These are phyloP conservation scores for Cutaneotrichosporon sp. DNA, from an alignment of 1,284 basidiomycete species.

Conservation along the genomic window DNA sequence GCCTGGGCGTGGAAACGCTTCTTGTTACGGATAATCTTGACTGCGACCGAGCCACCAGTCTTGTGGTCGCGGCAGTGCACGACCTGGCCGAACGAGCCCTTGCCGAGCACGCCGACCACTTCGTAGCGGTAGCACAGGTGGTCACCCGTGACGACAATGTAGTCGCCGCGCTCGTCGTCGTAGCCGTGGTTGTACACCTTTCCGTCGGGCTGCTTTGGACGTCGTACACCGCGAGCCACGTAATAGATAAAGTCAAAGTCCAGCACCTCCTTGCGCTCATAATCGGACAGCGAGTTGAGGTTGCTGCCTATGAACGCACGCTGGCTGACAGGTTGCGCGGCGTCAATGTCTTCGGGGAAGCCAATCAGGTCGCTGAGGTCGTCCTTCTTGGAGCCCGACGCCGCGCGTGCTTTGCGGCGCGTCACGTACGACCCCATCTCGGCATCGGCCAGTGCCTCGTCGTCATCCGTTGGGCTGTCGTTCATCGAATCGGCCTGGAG, in stretches of 20 bases:
- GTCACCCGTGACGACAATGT: constrained; percentile 81
- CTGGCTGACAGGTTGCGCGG: constrained; percentile 64
- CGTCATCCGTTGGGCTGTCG: constrained; percentile 67
- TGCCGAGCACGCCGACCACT: constrained; percentile 83
- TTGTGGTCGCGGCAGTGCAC: constrained; percentile 92
- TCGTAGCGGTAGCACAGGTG: constrained; percentile 97
- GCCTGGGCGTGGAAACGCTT: constrained; percentile 99
- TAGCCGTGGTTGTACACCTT: constrained; percentile 89
- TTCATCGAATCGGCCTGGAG: constrained; percentile 43
- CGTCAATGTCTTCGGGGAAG: constrained; percentile 83
- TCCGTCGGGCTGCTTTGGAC: constrained; percentile 54
- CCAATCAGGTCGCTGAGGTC: constrained; percentile 83
- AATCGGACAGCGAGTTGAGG: constrained; percentile 65
- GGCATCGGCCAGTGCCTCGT: constrained; percentile 84
- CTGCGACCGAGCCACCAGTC: constrained; percentile 91
- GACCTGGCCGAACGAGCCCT: constrained; percentile 98
- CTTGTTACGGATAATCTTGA: constrained; percentile 99
- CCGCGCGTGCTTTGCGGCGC: constrained; percentile 79
- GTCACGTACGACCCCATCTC: constrained; percentile 95
- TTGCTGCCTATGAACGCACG: constrained; percentile 47
- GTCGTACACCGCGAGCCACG: constrained; percentile 25
- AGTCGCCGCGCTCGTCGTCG: constrained; percentile 98
- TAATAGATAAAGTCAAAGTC: constrained; percentile 83
- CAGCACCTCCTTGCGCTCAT: constrained; percentile 85
- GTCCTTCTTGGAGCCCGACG: constrained; percentile 61